Conservation (phyloP, 805 yeast genomes). For the Ogataea chonburiensis region DNA sequence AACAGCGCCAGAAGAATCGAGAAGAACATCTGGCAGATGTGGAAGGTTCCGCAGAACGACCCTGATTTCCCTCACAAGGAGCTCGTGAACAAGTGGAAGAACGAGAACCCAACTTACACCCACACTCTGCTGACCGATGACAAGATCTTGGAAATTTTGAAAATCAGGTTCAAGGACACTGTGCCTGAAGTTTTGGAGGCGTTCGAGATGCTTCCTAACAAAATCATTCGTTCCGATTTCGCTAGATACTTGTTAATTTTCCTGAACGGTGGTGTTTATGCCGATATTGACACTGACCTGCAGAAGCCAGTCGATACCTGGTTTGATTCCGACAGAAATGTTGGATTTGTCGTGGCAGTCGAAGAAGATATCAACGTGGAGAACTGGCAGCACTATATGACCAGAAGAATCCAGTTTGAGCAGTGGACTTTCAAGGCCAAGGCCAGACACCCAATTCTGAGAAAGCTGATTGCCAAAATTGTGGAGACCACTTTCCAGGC, state of each 20-base stretch:
- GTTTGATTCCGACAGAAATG: constrained; percentile 52
- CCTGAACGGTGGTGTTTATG: constrained; percentile 59
- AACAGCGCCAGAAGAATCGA: constrained; percentile 34
- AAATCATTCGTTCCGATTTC: constrained; percentile 51
- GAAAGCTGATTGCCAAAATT: constrained; percentile 52
- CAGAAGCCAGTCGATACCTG: constrained; percentile 58
- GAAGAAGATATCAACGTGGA: constrained; percentile 54
- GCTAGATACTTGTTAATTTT: constrained; percentile 53
- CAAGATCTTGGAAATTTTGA: constrained; percentile 31
- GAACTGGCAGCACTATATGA: constrained; percentile 52
- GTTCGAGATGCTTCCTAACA: constrained; percentile 53
- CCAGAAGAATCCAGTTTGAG: constrained; percentile 57
- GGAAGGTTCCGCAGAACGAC: constrained; percentile 35
- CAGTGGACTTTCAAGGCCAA: constrained; percentile 63
- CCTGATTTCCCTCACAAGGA: constrained; percentile 37
- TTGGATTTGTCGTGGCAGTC: constrained; percentile 55
- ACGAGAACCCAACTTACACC: constrained; percentile 35
- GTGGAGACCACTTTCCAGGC: constrained; percentile 49
- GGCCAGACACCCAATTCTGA: constrained; percentile 59
- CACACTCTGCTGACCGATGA: constrained; percentile 34
- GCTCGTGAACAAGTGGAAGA: constrained; percentile 33
- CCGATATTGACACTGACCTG: constrained; percentile 59
- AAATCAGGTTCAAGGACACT: constrained; percentile 31
- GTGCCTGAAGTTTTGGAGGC: constrained; percentile 56
- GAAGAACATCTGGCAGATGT: constrained; percentile 36